These are phyloP conservation scores for Cladorrhinum sp. DNA, from an alignment of 2,329 filamentous ascomycete species.

Conservation along the genomic window DNA sequence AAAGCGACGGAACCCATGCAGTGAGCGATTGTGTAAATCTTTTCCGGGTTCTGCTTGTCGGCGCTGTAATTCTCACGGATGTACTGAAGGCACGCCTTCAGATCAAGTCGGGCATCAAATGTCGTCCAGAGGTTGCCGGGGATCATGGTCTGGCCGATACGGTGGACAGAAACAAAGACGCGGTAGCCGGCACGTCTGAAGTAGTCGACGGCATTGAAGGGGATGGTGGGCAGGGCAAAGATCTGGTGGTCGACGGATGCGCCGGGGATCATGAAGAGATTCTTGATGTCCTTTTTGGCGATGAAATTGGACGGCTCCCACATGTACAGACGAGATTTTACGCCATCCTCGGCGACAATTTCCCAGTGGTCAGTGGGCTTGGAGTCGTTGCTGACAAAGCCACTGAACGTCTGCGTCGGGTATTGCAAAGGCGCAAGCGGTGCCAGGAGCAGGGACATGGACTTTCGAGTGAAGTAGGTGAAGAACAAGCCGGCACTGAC, in stretches of 20 bases:
- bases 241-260: constrained; percentile 63
- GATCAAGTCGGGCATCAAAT: constrained; percentile 58
- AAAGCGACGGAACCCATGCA: constrained; percentile 63
- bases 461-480: constrained; percentile 54
- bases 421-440: constrained; percentile 57
- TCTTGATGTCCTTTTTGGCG: constrained; percentile 37
- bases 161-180: constrained; percentile 56
- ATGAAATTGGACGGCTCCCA: constrained; percentile 50
- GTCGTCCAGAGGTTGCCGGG: constrained; percentile 55
- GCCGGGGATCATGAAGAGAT: constrained; percentile 61
- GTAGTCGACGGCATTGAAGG: constrained; percentile 62
- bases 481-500: constrained; percentile 50
- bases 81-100: constrained; percentile 52
- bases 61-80: constrained; percentile 43
- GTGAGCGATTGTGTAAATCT: constrained; percentile 58
- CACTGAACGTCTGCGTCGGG: constrained; percentile 45
- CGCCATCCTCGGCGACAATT: constrained; percentile 51
- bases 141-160: constrained; percentile 53
- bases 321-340: constrained; percentile 52
- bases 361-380: constrained; percentile 39
- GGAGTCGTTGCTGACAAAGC: constrained; percentile 50
- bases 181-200: constrained; percentile 59
- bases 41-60: constrained; percentile 22
- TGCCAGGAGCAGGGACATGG: constrained; percentile 50
- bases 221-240: constrained; percentile 60